Conservation (phyloP, 2,329 filamentous ascomycete genomes). For the Paracorniculantispora psalliotae region DNA sequence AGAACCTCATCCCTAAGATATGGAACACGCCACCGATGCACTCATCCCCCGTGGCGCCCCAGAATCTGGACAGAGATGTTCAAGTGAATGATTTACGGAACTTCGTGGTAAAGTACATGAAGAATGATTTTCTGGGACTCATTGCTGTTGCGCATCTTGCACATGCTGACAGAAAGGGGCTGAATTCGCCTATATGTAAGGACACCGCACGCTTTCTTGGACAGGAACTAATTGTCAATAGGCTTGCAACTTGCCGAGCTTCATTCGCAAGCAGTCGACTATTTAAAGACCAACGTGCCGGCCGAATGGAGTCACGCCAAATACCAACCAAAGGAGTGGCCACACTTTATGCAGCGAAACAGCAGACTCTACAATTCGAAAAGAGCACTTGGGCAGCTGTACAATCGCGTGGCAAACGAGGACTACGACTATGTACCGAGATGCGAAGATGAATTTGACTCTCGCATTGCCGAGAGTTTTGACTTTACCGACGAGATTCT, state of each 20-base stretch:
- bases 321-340: slow-evolving; percentile 61
- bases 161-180: slow-evolving; percentile 64
- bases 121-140: slow-evolving; percentile 72
- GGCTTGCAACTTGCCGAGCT: slow-evolving; percentile 67
- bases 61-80: slow-evolving; percentile 56
- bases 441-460: slow-evolving; percentile 71
- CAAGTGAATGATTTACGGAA: slow-evolving; percentile 67
- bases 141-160: slow-evolving; percentile 83
- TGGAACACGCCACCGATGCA: slow-evolving; percentile 78
- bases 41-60: slow-evolving; percentile 56
- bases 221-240: slow-evolving; percentile 21
- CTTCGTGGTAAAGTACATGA: slow-evolving; percentile 92
- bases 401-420: slow-evolving; percentile 59
- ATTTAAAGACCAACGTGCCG: slow-evolving; percentile 80
- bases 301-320: slow-evolving; percentile 57
- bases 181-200: slow-evolving; percentile 64
- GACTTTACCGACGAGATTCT: slow-evolving; percentile 51
- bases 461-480: slow-evolving; percentile 63
- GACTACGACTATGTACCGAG: slow-evolving; percentile 64
- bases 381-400: slow-evolving; percentile 75
- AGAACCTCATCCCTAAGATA: slow-evolving; percentile 60
- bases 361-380: slow-evolving; percentile 55
- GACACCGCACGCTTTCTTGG: neutral
- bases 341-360: slow-evolving; percentile 76
- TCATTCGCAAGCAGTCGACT: slow-evolving; percentile 91